Evolutionary conservation across 139 green algal species (phyloP).

Genomic region (Auxenochlorella pyrenoidosa): DNA sequence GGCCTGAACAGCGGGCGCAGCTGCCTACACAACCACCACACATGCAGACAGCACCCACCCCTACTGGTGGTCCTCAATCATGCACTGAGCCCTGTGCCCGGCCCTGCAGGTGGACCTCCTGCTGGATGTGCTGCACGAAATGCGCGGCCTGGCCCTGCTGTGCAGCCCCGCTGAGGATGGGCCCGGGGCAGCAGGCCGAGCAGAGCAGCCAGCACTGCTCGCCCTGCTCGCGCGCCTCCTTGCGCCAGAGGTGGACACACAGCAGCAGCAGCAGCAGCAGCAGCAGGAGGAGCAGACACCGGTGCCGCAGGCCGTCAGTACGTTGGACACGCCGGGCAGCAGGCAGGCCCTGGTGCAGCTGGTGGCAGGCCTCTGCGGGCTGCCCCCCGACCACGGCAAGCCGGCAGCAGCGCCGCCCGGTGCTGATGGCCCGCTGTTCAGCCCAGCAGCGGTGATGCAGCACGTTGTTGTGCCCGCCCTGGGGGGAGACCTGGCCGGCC

Average conservation of each 20-base stretch:
- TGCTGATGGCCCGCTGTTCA: background rate
- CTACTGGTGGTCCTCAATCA: too few relatives aligned
- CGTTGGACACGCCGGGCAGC: conserved; percentile 15
- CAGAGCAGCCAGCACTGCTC: background rate
- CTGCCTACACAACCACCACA: too few relatives aligned
- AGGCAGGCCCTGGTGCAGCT: conserved; percentile 1
- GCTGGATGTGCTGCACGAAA: conserved; percentile 26
- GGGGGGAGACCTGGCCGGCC: background rate
- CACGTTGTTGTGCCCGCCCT: conserved; percentile 8
- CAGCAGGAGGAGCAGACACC: background rate
- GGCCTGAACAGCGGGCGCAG: too few relatives aligned
- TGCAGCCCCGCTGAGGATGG: background rate
- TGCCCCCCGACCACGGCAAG: too few relatives aligned
- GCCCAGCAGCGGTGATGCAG: background rate
- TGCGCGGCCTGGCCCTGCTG: background rate
- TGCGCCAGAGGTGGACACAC: background rate
- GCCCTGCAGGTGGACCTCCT: conserved; percentile 7
- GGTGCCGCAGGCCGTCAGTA: background rate
- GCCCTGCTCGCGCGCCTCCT: conserved; percentile 3
- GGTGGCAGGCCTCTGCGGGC: conserved; percentile 1
- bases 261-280: background rate
- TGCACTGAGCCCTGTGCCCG: background rate
- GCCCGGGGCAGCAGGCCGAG: background rate
- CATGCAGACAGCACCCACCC: too few relatives aligned
- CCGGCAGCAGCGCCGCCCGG: background rate